Evolutionary conservation across 805 yeast species (phyloP), one percentile per base, ranked within the genome.

Genomic region (Zygotorulaspora sp.): DNA sequence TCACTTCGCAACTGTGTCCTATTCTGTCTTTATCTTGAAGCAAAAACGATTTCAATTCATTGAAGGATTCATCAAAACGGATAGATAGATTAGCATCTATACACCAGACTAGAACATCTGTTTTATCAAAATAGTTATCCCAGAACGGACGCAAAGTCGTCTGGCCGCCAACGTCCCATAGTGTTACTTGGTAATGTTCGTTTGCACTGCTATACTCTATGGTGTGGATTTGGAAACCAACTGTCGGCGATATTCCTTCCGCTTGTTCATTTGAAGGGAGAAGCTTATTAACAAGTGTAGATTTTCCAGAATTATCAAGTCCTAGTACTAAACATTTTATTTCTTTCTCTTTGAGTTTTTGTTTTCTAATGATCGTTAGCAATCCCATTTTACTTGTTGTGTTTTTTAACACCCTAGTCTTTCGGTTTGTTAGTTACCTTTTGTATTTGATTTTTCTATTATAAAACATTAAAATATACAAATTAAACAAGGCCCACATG

Each of bases 131-230:
- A 60, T 90, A 89, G 62, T 89, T 90, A 51, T 84, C 78, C 97
- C 97, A 89, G 68, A 88, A 88, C 12, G 89, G 79, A 32, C 97
- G 66, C 28, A 89, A 66, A 1, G 90, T 74, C 30, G 72, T 64
- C 59, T 89, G 97, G 2, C 97, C 97, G 4, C 97, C 97, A 9
- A 89, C 78, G 55, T 86, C 96, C 97, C 95, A 83, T 20, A 82
- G 57, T 46, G 80, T 80, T 35, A 83, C 55, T 25, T 44, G 47
- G 29, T 44, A 35, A 5, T 22, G 22, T 7, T 15, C 25, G 8
- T 33, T 18, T 20, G 12, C 19, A 28, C 33, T 35, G 10, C 35
- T 22, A 19, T 31, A 14, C 14, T 35, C 40, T 13, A 68, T 70
- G 1, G 89, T 77, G 33, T 75, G 72, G 45, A 89, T 90, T 50